phyloP scores from a whole-genome alignment of 192 early-diverging fungal genomes.

The Diversispora eburnea region DNA sequence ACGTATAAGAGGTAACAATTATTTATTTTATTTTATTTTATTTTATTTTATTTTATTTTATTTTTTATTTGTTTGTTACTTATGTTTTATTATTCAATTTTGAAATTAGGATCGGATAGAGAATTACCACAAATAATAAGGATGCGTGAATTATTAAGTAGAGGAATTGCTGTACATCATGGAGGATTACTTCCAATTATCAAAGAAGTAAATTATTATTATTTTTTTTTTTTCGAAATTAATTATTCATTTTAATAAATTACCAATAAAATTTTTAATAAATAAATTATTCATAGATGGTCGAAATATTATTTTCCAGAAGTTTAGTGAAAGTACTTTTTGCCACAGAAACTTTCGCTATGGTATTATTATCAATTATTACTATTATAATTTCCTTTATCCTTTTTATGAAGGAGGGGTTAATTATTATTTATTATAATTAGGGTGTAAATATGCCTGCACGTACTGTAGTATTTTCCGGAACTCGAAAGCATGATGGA shows the following conservation, averaged over 20 bases:
- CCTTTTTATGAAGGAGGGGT: too few species aligned
- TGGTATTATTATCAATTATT: conserved; percentile 50
- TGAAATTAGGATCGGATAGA: conserved; percentile 58
- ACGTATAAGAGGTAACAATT: conserved; percentile 52
- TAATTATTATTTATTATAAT: too few species aligned
- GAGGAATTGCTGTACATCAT: conserved; percentile 97
- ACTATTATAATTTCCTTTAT: too few species aligned
- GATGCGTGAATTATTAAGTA: conserved; percentile 77
- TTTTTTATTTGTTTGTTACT: not conserved
- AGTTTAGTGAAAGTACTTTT: conserved; percentile 90
- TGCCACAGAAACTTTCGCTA: conserved; percentile 99
- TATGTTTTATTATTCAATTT: not conserved
- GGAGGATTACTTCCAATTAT: conserved; percentile 94
- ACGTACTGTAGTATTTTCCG: conserved; percentile 88
- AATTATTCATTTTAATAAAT: not conserved
- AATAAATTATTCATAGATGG: conserved; percentile 52
- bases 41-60: not conserved
- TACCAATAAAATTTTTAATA: too few species aligned
- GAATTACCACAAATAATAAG: conserved; percentile 84
- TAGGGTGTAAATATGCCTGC: conserved; percentile 97
- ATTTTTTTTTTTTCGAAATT: not conserved
- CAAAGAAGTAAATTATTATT: conserved; percentile 75
- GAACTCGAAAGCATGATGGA: conserved; percentile 90
- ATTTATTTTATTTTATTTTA: not conserved
- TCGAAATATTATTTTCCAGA: conserved; percentile 90